phyloP scores from a whole-genome alignment of 495 filamentous ascomycete species.

The Penicillium antarcticum region DNA sequence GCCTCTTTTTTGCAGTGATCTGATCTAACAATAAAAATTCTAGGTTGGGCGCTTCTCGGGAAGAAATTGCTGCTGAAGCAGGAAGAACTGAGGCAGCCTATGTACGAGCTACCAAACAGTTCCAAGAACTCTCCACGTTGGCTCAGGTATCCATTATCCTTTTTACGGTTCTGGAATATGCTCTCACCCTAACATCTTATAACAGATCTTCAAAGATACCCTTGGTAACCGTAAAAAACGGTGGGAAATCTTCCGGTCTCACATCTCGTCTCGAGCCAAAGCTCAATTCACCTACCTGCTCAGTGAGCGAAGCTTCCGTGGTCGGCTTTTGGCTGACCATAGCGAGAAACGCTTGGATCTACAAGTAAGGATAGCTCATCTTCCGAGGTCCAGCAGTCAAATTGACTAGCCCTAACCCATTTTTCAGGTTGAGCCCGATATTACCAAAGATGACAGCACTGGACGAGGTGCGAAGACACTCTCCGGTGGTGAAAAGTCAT shows the following conservation, averaged over 20 bases:
- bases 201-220: slow-evolving; percentile 57
- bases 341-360: slow-evolving; percentile 68
- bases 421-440: slow-evolving; percentile 69
- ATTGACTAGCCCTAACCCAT: slow-evolving; percentile 1
- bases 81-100: slow-evolving; percentile 39
- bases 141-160: slow-evolving; percentile 38
- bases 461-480: slow-evolving; percentile 86
- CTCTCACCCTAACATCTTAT: neutral
- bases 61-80: slow-evolving; percentile 58
- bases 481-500: slow-evolving; percentile 95
- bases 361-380: slow-evolving; percentile 47
- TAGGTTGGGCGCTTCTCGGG: slow-evolving; percentile 64
- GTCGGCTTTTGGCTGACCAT: slow-evolving; percentile 76
- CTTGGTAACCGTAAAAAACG: slow-evolving; percentile 67
- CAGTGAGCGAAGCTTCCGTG: slow-evolving; percentile 83
- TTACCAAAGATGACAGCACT: slow-evolving; percentile 57
- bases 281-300: slow-evolving; percentile 85
- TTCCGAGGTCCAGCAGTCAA: neutral
- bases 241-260: slow-evolving; percentile 76
- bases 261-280: slow-evolving; percentile 79
- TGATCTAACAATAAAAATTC: slow-evolving; percentile 12
- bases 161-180: neutral
- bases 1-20: neutral
- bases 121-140: slow-evolving; percentile 49
- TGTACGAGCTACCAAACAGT: slow-evolving; percentile 40